phyloP scores from a whole-genome alignment of 768 basidiomycete species.

The Russula lepida region DNA sequence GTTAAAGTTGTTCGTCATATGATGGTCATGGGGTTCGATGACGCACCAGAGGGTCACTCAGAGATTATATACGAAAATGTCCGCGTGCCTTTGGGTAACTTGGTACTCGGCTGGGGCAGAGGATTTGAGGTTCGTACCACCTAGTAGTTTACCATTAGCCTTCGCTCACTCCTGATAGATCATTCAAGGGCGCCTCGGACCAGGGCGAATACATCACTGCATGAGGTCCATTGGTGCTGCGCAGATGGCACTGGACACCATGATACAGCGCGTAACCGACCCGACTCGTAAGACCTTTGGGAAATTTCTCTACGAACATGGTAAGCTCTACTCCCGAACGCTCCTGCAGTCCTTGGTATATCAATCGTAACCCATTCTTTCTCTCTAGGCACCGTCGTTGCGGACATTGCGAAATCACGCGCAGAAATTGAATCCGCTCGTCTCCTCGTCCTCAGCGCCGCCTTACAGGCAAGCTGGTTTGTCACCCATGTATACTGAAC shows the following conservation, averaged over 20 bases:
- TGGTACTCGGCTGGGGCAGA: constrained; percentile 87
- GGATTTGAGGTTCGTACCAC: constrained; percentile 71
- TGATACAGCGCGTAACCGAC: constrained; percentile 91
- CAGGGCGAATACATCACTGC: constrained; percentile 95
- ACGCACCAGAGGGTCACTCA: constrained; percentile 94
- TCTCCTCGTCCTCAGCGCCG: constrained; percentile 86
- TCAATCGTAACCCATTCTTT: neutral
- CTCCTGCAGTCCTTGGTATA: neutral
- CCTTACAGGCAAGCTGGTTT: constrained; percentile 51
- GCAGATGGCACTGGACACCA: constrained; percentile 71
- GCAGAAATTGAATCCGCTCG: constrained; percentile 89
- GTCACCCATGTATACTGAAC: neutral
- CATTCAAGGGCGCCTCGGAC: constrained; percentile 92
- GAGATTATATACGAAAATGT: constrained; percentile 95
- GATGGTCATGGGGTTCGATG: constrained; percentile 90
- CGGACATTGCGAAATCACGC: constrained; percentile 85
- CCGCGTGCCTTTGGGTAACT: constrained; percentile 71
- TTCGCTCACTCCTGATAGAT: constrained; percentile 38
- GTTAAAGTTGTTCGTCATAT: constrained; percentile 88
- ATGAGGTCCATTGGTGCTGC: constrained; percentile 96
- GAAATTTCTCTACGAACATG: constrained; percentile 85
- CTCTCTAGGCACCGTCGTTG: constrained; percentile 69
- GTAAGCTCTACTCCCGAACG: constrained; percentile 32
- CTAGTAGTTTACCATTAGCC: neutral
- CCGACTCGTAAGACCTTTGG: constrained; percentile 88